These are phyloP conservation scores for Penicillium samsonianum DNA, from an alignment of 495 filamentous ascomycete genomes.

Conservation along the genomic window DNA sequence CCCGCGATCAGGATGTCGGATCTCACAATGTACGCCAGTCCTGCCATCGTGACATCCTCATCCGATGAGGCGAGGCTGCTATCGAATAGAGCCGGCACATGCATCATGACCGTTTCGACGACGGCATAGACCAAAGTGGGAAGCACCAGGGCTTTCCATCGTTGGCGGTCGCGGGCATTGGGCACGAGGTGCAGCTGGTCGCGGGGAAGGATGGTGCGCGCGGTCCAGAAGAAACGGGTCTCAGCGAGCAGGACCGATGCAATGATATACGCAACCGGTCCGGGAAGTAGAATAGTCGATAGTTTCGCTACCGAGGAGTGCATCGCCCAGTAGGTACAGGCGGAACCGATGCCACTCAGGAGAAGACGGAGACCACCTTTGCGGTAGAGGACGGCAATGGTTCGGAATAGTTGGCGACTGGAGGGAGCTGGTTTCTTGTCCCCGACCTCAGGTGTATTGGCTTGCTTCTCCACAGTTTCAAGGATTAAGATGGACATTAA, in stretches of 20 bases:
- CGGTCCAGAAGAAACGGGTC: conserved; percentile 9
- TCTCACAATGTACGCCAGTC: conserved; percentile 1
- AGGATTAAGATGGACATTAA: conserved; percentile 10
- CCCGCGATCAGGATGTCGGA: conserved; percentile 9
- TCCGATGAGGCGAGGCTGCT: neutral
- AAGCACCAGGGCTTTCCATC: conserved; percentile 6
- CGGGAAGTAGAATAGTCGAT: conserved; percentile 1
- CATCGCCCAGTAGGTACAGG: conserved; percentile 10
- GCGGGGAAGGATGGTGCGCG: conserved; percentile 5
- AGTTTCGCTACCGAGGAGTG: conserved; percentile 6
- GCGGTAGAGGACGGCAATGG: conserved; percentile 1
- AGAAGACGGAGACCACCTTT: conserved; percentile 4
- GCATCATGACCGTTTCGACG: conserved; percentile 3
- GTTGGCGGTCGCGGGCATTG: conserved; percentile 3
- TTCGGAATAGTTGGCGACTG: conserved; percentile 1
- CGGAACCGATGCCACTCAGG: conserved; percentile 10
- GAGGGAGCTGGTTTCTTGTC: conserved; percentile 11
- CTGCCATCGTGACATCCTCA: conserved; percentile 2
- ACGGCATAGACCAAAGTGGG: conserved; percentile 5
- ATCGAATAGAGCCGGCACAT: conserved; percentile 4
- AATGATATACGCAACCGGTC: conserved; percentile 7
- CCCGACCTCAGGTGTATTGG: neutral
- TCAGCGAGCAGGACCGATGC: conserved; percentile 9
- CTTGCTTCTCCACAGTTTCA: conserved; percentile 9
- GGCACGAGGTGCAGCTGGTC: conserved; percentile 6